Evolutionary conservation across 1,284 basidiomycete genomes (phyloP).

Genomic region (Ustilago vetiveriae): DNA sequence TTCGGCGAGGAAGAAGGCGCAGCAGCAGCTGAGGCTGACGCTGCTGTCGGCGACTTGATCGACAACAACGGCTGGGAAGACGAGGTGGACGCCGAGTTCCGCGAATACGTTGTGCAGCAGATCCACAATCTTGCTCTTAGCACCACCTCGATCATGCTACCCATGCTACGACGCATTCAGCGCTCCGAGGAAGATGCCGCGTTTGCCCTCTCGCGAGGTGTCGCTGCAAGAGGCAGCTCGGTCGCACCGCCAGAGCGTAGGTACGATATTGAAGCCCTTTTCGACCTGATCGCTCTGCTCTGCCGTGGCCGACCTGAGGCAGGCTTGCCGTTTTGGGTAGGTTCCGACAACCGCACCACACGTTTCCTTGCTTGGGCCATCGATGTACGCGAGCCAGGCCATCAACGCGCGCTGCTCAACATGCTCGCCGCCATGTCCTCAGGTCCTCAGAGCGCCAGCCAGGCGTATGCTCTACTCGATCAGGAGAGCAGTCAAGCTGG

Average conservation of each 20-base stretch:
- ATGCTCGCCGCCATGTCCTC: slow-evolving; percentile 63
- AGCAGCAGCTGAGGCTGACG: slow-evolving; percentile 49
- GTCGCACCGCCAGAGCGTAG: slow-evolving; percentile 59
- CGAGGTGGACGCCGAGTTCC: slow-evolving; percentile 63
- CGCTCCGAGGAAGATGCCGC: slow-evolving; percentile 65
- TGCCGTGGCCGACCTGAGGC: slow-evolving; percentile 58
- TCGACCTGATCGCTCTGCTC: slow-evolving; percentile 61
- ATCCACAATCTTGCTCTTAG: slow-evolving; percentile 54
- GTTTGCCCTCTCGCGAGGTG: slow-evolving; percentile 49
- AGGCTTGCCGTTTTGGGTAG: slow-evolving; percentile 61
- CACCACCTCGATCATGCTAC: slow-evolving; percentile 55
- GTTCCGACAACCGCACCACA: slow-evolving; percentile 68
- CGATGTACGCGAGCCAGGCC: slow-evolving; percentile 63
- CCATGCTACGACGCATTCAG: slow-evolving; percentile 63
- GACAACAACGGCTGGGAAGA: slow-evolving; percentile 66
- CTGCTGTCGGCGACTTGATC: slow-evolving; percentile 48
- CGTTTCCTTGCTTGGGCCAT: slow-evolving; percentile 66
- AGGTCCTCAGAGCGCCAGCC: slow-evolving; percentile 62
- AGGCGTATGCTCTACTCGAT: slow-evolving; percentile 60
- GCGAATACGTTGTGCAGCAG: slow-evolving; percentile 63
- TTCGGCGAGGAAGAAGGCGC: slow-evolving; percentile 73
- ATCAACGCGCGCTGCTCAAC: slow-evolving; percentile 63
- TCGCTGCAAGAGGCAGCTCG: slow-evolving; percentile 18
- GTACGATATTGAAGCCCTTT: slow-evolving; percentile 66
- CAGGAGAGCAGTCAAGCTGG: slow-evolving; percentile 35